Percentiles rank a stretch among this genome's conserved stretches.
phyloP scores from a whole-genome alignment of 78 protist species.

The Tieghemostelium lacteum region DNA sequence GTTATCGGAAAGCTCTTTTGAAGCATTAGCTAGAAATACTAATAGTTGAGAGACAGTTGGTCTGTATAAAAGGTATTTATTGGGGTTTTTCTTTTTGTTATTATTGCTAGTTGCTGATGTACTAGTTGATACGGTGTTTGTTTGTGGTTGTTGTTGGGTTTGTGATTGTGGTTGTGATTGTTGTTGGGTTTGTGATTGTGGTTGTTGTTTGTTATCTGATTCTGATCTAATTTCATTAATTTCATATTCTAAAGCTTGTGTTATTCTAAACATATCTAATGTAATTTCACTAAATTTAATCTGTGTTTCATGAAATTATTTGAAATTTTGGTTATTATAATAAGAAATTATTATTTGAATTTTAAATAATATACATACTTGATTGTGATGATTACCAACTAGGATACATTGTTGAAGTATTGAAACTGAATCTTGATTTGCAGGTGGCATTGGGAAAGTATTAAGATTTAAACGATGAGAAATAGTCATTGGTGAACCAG shows the following conservation, averaged over 20 bases:
- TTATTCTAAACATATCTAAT: constrained; percentile 80
- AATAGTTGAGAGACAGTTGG: constrained; percentile 73
- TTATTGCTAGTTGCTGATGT: neutral
- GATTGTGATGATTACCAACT: constrained; percentile 65
- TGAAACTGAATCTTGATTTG: neutral
- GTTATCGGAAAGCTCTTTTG: constrained; percentile 48
- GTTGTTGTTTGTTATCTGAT: neutral
- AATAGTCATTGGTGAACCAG: neutral
- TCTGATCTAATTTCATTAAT: neutral
- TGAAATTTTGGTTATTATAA: neutral
- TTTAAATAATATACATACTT: constrained; percentile 12
- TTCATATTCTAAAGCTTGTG: constrained; percentile 72
- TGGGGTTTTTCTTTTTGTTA: constrained; percentile 58
- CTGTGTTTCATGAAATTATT: constrained; percentile 7
- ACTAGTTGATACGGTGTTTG: neutral
- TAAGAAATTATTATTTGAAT: no score
- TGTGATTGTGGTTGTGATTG: neutral
- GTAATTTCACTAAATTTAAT: constrained; percentile 83
- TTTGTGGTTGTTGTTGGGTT: neutral
- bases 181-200: neutral
- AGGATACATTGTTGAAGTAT: constrained; percentile 62
- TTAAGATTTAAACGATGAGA: neutral
- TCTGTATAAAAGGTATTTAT: constrained; percentile 67
- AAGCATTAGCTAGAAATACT: constrained; percentile 47
- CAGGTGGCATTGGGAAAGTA: neutral